Evolutionary conservation across 371 early-diverging fungal genomes (phyloP).

Genomic region (Batrachochytrium dendrobatidis): DNA sequence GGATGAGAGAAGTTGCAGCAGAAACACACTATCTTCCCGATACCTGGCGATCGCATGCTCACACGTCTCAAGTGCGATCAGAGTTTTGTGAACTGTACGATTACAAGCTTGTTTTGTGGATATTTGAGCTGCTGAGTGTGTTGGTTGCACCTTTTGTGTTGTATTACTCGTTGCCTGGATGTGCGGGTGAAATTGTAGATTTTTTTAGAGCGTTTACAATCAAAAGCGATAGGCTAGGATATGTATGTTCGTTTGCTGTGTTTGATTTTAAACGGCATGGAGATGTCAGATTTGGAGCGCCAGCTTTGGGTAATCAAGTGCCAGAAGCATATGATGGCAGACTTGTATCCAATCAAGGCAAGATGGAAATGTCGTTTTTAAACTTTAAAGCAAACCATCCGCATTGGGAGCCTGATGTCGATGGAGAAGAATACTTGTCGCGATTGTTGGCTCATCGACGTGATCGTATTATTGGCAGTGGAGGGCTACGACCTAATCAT

Average conservation of each 20-base stretch:
- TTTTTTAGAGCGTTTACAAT: slow-evolving; percentile 91
- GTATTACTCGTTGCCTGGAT: slow-evolving; percentile 67
- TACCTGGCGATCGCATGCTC: slow-evolving; percentile 75
- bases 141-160: slow-evolving; percentile 81
- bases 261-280: slow-evolving; percentile 77
- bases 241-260: slow-evolving; percentile 93
- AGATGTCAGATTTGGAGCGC: no score
- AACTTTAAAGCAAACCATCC: slow-evolving; percentile 90
- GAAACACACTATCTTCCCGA: slow-evolving; percentile 86
- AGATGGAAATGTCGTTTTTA: slow-evolving; percentile 94
- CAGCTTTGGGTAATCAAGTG: slow-evolving; percentile 31
- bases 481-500: not conserved
- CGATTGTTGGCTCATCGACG: not conserved
- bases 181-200: slow-evolving; percentile 73
- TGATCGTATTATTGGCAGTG: not conserved
- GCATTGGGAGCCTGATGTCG: slow-evolving; percentile 68
- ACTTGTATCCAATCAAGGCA: slow-evolving; percentile 73
- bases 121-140: slow-evolving; percentile 77
- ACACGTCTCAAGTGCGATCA: slow-evolving; percentile 73
- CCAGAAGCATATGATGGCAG: not conserved
- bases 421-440: slow-evolving; percentile 63
- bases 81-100: slow-evolving; percentile 76
- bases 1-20: slow-evolving; percentile 68
- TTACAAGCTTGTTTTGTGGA: slow-evolving; percentile 67
- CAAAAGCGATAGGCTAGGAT: slow-evolving; percentile 81